Percentiles rank a stretch among this genome's conserved stretches.
phyloP scores from a whole-genome alignment of 257 asterid genomes.

The Misopates orontium region DNA sequence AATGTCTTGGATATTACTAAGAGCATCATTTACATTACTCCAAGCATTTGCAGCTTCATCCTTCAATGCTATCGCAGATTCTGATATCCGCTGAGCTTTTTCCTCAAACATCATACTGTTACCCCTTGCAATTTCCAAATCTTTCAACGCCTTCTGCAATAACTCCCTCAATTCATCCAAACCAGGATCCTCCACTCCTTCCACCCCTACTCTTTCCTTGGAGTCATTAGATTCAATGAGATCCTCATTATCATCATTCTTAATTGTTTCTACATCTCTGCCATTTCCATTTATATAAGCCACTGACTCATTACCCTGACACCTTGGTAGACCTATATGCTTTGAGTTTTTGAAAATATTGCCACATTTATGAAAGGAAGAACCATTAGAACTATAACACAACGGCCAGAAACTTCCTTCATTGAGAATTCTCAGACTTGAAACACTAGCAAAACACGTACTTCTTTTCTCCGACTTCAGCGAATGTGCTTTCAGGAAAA shows the following conservation, averaged over 20 bases:
- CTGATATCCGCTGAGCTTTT: slow-evolving; percentile 87
- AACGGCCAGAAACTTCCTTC: slow-evolving; percentile 34
- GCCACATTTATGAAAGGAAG: slow-evolving; percentile 34
- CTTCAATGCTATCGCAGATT: slow-evolving; percentile 83
- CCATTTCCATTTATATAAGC: slow-evolving; percentile 64
- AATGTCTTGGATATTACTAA: slow-evolving; percentile 55
- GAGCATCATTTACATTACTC: slow-evolving; percentile 56
- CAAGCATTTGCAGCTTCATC: slow-evolving; percentile 77
- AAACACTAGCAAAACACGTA: slow-evolving; percentile 25
- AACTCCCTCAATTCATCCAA: slow-evolving; percentile 76
- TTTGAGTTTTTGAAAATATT: slow-evolving; percentile 34
- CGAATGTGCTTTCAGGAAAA: slow-evolving; percentile 25
- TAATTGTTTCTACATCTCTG: slow-evolving; percentile 49
- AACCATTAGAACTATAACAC: slow-evolving; percentile 30
- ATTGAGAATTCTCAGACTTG: slow-evolving; percentile 26
- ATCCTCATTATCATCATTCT: slow-evolving; percentile 40
- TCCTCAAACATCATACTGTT: slow-evolving; percentile 84
- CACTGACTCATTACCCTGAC: slow-evolving; percentile 90
- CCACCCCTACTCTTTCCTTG: slow-evolving; percentile 41
- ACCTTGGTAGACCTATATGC: slow-evolving; percentile 39
- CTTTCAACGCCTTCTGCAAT: slow-evolving; percentile 75
- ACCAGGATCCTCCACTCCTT: slow-evolving; percentile 48
- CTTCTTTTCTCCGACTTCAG: slow-evolving; percentile 38
- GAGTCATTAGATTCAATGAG: slow-evolving; percentile 41
- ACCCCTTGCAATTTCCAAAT: slow-evolving; percentile 69